phyloP scores from a whole-genome alignment of 495 filamentous ascomycete genomes.

The Neurospora hispaniola region DNA sequence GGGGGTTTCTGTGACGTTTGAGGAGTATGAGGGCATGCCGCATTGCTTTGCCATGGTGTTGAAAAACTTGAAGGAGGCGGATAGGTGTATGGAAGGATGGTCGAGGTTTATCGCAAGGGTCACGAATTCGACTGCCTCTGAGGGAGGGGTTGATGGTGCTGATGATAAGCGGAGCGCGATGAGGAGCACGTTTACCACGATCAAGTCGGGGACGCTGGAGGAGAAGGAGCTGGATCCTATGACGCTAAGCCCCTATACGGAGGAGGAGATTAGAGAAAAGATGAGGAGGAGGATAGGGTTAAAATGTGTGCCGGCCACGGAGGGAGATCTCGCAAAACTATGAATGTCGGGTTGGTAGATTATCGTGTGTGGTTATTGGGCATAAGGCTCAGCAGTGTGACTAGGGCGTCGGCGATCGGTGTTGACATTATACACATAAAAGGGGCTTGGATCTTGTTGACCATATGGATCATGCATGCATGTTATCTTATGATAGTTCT shows the following conservation, averaged over 20 bases:
- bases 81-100: conserved; percentile 45
- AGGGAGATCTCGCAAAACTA: neutral
- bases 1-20: conserved; percentile 54
- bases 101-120: conserved; percentile 44
- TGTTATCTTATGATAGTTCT: neutral
- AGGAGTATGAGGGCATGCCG: conserved; percentile 82
- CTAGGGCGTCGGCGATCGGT: neutral
- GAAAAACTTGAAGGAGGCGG: conserved; percentile 32
- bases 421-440: neutral
- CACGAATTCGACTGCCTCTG: conserved; percentile 22
- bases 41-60: conserved; percentile 71
- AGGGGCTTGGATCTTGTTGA: neutral
- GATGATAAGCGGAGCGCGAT: neutral
- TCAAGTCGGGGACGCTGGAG: conserved; percentile 45
- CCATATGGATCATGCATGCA: neutral
- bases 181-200: conserved; percentile 36
- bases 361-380: neutral
- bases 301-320: neutral
- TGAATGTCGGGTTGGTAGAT: neutral
- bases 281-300: conserved; percentile 30
- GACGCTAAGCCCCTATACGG: conserved; percentile 34
- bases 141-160: conserved; percentile 5
- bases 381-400: neutral
- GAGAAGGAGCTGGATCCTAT: conserved; percentile 43
- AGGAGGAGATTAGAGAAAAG: conserved; percentile 46